A percentile compares a stretch with the other conserved stretches of the same genome.
phyloP scores from a whole-genome alignment of 768 basidiomycete species.

The Tricholoma furcatifolium region DNA sequence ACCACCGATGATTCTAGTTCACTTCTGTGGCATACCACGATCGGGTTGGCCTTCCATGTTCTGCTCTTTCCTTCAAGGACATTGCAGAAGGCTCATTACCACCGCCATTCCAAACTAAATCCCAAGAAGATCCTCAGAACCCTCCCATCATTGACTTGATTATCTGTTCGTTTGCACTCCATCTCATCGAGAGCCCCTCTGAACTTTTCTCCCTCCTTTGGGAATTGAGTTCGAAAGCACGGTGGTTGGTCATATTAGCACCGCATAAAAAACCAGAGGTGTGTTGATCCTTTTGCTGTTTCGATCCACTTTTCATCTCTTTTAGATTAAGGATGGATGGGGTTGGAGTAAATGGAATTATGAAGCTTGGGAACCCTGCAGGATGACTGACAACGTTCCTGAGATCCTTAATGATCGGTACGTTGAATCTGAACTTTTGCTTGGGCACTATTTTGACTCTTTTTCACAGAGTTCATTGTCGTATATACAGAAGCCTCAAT shows the following conservation, averaged over 20 bases:
- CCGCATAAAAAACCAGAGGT: constrained; percentile 81
- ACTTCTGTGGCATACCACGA: constrained; percentile 57
- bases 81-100: constrained; percentile 60
- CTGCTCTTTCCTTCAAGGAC: constrained; percentile 59
- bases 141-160: constrained; percentile 51
- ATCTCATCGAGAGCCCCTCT: constrained; percentile 60
- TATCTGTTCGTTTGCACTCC: constrained; percentile 73
- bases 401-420: constrained; percentile 52
- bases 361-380: constrained; percentile 42
- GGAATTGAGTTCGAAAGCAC: constrained; percentile 58
- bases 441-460: not conserved
- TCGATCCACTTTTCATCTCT: not conserved
- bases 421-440: constrained; percentile 1
- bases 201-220: constrained; percentile 64
- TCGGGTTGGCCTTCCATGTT: constrained; percentile 53
- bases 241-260: constrained; percentile 68
- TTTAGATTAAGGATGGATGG: constrained; percentile 64
- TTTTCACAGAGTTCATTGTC: constrained; percentile 45
- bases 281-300: constrained; percentile 4
- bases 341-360: constrained; percentile 65
- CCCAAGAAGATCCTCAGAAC: not conserved
- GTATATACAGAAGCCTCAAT: constrained; percentile 48
- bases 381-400: constrained; percentile 38
- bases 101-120: constrained; percentile 16
- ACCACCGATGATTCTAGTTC: constrained; percentile 37